A percentile compares a stretch with the other conserved stretches of the same genome.
These are phyloP conservation scores for Fusarium succisae DNA, from an alignment of 2,329 filamentous ascomycete species.

Conservation along the genomic window DNA sequence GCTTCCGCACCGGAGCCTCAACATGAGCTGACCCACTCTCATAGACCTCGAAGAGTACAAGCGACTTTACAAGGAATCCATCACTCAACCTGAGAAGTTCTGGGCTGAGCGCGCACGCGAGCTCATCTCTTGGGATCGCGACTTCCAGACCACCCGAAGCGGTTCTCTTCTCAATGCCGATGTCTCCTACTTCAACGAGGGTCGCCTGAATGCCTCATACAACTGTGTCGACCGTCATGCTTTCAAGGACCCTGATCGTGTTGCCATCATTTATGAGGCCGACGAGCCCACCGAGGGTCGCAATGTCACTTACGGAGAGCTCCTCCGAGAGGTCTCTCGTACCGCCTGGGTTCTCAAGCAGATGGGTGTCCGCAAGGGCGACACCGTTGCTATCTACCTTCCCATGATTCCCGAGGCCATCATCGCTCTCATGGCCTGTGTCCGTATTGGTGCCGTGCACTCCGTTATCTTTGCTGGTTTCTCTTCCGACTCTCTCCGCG, in stretches of 20 bases:
- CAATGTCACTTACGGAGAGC: slow-evolving; percentile 90
- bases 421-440: slow-evolving; percentile 88
- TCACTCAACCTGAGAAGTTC: slow-evolving; percentile 87
- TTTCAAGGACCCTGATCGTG: slow-evolving; percentile 90
- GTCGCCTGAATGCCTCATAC: slow-evolving; percentile 92
- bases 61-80: slow-evolving; percentile 81
- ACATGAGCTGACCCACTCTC: slow-evolving; percentile 35
- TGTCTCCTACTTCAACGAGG: slow-evolving; percentile 94
- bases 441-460: slow-evolving; percentile 93
- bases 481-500: slow-evolving; percentile 93
- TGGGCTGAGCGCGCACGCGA: slow-evolving; percentile 89
- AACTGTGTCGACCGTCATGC: slow-evolving; percentile 98
- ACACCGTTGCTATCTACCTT: slow-evolving; percentile 96
- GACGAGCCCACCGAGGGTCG: slow-evolving; percentile 90
- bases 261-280: slow-evolving; percentile 98
- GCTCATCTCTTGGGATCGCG: slow-evolving; percentile 86
- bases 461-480: slow-evolving; percentile 98
- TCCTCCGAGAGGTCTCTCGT: slow-evolving; percentile 89
- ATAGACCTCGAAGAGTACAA: slow-evolving; percentile 73
- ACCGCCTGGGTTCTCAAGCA: slow-evolving; percentile 89
- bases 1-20: slow-evolving; percentile 38
- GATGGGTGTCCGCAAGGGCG: slow-evolving; percentile 96
- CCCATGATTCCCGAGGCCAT: slow-evolving; percentile 99
- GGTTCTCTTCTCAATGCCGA: slow-evolving; percentile 84
- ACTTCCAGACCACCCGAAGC: slow-evolving; percentile 88